Evolutionary conservation across 768 basidiomycete genomes (phyloP).

Genomic region (Lyophyllum shimeji): DNA sequence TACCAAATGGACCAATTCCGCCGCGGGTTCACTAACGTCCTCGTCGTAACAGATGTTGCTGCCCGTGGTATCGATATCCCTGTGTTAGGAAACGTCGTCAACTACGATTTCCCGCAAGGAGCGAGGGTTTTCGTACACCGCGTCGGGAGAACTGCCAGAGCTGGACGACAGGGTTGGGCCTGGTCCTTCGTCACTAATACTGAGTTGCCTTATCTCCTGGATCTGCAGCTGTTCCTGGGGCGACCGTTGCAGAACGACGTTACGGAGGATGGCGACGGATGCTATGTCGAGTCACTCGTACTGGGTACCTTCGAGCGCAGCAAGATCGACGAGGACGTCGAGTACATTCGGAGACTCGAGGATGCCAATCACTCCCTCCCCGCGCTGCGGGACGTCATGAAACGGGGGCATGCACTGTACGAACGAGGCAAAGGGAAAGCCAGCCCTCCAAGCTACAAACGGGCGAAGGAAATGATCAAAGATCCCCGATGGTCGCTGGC

Average conservation of each 20-base stretch:
- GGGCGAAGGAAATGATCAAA: conserved; percentile 86
- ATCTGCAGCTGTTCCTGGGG: conserved; percentile 90
- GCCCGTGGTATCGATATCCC: conserved; percentile 99
- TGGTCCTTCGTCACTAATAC: conserved; percentile 89
- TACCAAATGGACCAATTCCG: conserved; percentile 92
- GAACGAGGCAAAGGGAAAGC: conserved; percentile 93
- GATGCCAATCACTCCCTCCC: conserved; percentile 62
- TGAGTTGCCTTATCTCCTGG: conserved; percentile 89
- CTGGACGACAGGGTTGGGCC: conserved; percentile 93
- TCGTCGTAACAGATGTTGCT: conserved; percentile 98
- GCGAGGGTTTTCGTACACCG: conserved; percentile 94
- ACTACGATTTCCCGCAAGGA: conserved; percentile 97
- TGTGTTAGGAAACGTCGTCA: conserved; percentile 92
- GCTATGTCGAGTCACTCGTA: conserved; percentile 71
- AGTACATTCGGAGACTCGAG: conserved; percentile 71
- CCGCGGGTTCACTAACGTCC: conserved; percentile 69
- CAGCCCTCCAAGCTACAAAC: conserved; percentile 77
- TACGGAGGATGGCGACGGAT: conserved; percentile 49
- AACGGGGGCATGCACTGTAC: conserved; percentile 89
- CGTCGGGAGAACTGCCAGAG: conserved; percentile 94
- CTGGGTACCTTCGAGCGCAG: conserved; percentile 84
- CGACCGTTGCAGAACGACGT: conserved; percentile 67
- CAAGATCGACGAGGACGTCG: conserved; percentile 78
- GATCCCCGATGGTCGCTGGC: conserved; percentile 69
- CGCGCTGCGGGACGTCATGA: conserved; percentile 77